These are phyloP conservation scores for Drechslerella dactyloides DNA, from an alignment of 2,329 filamentous ascomycete genomes.

Conservation along the genomic window DNA sequence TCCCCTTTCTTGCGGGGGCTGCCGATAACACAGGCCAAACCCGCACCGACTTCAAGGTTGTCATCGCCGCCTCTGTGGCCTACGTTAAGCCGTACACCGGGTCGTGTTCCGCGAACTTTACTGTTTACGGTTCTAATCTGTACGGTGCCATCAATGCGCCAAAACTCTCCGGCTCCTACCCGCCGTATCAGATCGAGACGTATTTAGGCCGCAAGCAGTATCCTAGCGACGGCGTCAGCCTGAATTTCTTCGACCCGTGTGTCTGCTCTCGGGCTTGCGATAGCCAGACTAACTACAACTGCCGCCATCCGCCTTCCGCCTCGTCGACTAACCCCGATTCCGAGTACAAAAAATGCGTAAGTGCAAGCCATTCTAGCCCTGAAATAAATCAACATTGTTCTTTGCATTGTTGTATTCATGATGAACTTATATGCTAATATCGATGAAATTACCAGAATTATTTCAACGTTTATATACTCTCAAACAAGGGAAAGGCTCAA, in stretches of 20 bases:
- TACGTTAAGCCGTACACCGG: conserved; percentile 38
- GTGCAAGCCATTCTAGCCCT: conserved; percentile 4
- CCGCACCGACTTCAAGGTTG: conserved; percentile 40
- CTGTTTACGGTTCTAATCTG: conserved; percentile 14
- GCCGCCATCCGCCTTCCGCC: conserved; percentile 27
- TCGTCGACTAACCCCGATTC: no score
- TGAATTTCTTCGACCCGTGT: conserved; percentile 27
- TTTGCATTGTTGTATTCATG: not conserved
- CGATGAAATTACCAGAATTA: conserved; percentile 24
- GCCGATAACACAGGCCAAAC: conserved; percentile 52
- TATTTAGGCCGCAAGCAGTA: conserved; percentile 28
- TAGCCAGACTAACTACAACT: conserved; percentile 50
- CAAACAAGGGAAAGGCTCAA: conserved; percentile 40
- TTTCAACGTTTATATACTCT: conserved; percentile 37
- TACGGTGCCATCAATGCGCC: conserved; percentile 41
- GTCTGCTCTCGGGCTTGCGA: conserved; percentile 50
- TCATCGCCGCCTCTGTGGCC: conserved; percentile 38
- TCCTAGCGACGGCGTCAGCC: conserved; percentile 28
- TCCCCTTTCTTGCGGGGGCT: conserved; percentile 55
- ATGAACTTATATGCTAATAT: not conserved
- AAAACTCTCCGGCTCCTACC: conserved; percentile 1
- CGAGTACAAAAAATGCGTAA: conserved; percentile 38
- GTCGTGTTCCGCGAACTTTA: conserved; percentile 23
- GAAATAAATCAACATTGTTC: no score
- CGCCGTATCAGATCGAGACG: not conserved